Conservation (phyloP, 352 stramenopile genomes). For the Elongisporangium undulatum region DNA sequence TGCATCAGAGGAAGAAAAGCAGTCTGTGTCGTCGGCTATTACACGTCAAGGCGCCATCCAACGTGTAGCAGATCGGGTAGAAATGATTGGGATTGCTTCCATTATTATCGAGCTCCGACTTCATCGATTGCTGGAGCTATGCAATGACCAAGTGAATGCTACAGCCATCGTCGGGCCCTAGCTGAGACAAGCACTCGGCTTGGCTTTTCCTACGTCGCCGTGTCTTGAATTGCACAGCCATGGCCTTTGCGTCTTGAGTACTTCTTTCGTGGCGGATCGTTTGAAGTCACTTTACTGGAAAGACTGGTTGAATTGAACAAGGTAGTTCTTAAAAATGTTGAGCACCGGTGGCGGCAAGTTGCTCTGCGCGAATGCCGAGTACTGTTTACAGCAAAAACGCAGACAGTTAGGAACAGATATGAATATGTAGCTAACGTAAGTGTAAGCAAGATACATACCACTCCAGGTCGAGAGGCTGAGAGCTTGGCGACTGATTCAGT, state of each 20-base stretch:
- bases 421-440: not conserved
- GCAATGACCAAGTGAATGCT: no score
- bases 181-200: not conserved
- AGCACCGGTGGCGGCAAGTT: slow-evolving; percentile 27
- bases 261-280: not conserved
- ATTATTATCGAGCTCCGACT: not conserved
- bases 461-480: slow-evolving; percentile 53
- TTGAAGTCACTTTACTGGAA: slow-evolving; percentile 44
- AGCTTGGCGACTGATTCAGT: slow-evolving; percentile 62
- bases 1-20: slow-evolving; percentile 36
- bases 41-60: slow-evolving; percentile 15
- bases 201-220: not conserved
- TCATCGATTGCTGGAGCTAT: not conserved
- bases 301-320: slow-evolving; percentile 54
- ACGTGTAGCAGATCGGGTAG: not conserved
- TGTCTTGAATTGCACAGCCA: not conserved
- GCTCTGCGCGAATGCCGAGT: slow-evolving; percentile 41
- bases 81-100: not conserved
- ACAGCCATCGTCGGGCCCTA: no score
- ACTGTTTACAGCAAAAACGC: slow-evolving; percentile 24
- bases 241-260: not conserved
- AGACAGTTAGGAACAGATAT: not conserved
- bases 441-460: slow-evolving; percentile 32
- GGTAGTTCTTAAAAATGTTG: slow-evolving; percentile 48
- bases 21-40: slow-evolving; percentile 34